Percentiles rank a stretch among this genome's conserved stretches.
These are phyloP conservation scores for Penicillium arizonense DNA, from an alignment of 495 filamentous ascomycete genomes.

Conservation along the genomic window DNA sequence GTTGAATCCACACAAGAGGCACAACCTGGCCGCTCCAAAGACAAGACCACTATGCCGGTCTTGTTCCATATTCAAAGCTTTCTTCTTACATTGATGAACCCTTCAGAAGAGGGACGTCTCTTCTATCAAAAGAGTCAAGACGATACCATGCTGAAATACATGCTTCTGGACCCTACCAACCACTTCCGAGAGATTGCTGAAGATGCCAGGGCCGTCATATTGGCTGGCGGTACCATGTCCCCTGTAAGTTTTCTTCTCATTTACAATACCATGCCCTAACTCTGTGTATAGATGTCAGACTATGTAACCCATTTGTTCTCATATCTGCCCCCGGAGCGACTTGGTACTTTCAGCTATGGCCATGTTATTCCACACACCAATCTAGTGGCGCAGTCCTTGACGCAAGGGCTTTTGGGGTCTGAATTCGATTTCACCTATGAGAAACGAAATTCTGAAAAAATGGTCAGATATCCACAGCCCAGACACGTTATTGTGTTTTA, in stretches of 20 bases:
- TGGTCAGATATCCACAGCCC: conserved; percentile 33
- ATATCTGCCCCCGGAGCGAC: conserved; percentile 58
- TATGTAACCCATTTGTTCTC: conserved; percentile 84
- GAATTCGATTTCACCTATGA: conserved; percentile 88
- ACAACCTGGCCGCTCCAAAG: conserved; percentile 20
- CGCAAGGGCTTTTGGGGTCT: conserved; percentile 49
- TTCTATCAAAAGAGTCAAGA: conserved; percentile 65
- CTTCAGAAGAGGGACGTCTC: conserved; percentile 81
- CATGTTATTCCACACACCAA: conserved; percentile 89
- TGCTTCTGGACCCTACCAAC: conserved; percentile 89
- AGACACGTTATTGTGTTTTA: not conserved
- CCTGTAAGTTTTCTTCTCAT: conserved; percentile 48
- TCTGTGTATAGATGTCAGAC: conserved; percentile 65
- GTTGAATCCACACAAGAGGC: conserved; percentile 56
- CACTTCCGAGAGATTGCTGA: conserved; percentile 88
- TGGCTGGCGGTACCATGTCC: conserved; percentile 97
- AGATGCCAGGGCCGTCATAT: conserved; percentile 81
- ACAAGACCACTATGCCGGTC: conserved; percentile 59
- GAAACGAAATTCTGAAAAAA: conserved; percentile 58
- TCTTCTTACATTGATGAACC: conserved; percentile 79
- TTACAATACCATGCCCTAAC: not conserved
- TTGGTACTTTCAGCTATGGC: conserved; percentile 85
- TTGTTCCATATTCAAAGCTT: conserved; percentile 85
- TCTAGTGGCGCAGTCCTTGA: conserved; percentile 68
- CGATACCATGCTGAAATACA: conserved; percentile 72